Conservation (phyloP, 1,139 yeast genomes). For the Saccharomyces hybrid region DNA sequence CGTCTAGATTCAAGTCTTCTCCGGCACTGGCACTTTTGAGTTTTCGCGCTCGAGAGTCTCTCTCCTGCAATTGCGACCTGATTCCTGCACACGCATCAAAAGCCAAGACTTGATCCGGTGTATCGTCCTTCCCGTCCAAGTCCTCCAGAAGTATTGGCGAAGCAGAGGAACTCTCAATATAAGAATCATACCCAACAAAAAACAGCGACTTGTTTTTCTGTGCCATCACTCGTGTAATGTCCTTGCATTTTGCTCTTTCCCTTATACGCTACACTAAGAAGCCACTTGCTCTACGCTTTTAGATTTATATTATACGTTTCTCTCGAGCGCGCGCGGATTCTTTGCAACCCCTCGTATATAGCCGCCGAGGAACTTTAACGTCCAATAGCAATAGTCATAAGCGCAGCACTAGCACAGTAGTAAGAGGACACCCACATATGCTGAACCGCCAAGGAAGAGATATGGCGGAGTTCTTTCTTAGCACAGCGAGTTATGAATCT, state of each 20-base stretch:
- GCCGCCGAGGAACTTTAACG: too few relatives aligned
- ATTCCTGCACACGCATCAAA: background rate
- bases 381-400: too few relatives aligned
- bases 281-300: too few relatives aligned
- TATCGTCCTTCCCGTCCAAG: background rate
- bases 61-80: background rate
- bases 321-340: too few relatives aligned
- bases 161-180: background rate
- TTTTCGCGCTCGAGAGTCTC: background rate
- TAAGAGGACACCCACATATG: too few relatives aligned
- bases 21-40: background rate
- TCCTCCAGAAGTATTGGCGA: background rate
- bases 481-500: too few relatives aligned
- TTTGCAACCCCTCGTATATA: too few relatives aligned
- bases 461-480: too few relatives aligned
- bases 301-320: too few relatives aligned
- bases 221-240: background rate
- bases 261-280: too few relatives aligned
- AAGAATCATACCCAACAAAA: background rate
- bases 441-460: too few relatives aligned
- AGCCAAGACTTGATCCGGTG: background rate
- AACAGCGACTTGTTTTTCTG: background rate
- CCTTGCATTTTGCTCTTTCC: background rate
- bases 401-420: too few relatives aligned
- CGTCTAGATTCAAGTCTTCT: conserved; percentile 7